These are phyloP conservation scores for Paraphaeosphaeria minitans DNA, from an alignment of 2,329 filamentous ascomycete genomes.

Conservation along the genomic window DNA sequence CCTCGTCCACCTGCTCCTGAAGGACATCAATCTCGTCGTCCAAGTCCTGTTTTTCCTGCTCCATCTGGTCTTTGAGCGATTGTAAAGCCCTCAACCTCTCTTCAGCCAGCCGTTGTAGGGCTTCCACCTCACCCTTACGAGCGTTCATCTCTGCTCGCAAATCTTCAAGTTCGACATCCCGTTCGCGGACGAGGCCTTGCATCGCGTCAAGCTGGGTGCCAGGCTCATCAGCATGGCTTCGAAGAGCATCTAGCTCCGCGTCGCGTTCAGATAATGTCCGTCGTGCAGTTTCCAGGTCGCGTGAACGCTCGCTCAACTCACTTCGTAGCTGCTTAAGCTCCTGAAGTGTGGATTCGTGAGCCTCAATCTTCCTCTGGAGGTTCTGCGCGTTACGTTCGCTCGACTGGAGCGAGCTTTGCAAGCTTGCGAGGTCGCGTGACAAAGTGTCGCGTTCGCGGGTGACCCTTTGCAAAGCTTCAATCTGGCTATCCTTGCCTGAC, in stretches of 20 bases:
- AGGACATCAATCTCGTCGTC: constrained; percentile 61
- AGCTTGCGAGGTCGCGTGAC: constrained; percentile 34
- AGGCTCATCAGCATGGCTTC: constrained; percentile 43
- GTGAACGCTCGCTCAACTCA: constrained; percentile 38
- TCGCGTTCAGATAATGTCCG: constrained; percentile 44
- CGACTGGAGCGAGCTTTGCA: constrained; percentile 36
- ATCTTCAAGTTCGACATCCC: constrained; percentile 59
- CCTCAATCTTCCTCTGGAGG: constrained; percentile 40
- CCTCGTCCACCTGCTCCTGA: constrained; percentile 50
- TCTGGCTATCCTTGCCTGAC: constrained; percentile 29
- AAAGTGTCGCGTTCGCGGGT: constrained; percentile 42
- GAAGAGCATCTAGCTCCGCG: constrained; percentile 44
- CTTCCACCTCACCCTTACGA: constrained; percentile 38
- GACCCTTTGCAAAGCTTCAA: constrained; percentile 39
- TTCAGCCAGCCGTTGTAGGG: constrained; percentile 40
- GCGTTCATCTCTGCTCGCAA: constrained; percentile 53
- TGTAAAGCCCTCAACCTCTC: constrained; percentile 53
- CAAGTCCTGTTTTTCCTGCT: constrained; percentile 53
- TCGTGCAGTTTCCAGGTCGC: constrained; percentile 44
- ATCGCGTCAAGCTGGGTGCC: constrained; percentile 49
- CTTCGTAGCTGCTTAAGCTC: constrained; percentile 33
- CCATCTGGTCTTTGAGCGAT: constrained; percentile 57
- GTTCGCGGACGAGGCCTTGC: constrained; percentile 49
- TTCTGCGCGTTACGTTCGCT: constrained; percentile 40
- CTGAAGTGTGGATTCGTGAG: constrained; percentile 34